Evolutionary conservation across 2,329 filamentous ascomycete genomes (phyloP).

Genomic region (Fusarium xylarioides): DNA sequence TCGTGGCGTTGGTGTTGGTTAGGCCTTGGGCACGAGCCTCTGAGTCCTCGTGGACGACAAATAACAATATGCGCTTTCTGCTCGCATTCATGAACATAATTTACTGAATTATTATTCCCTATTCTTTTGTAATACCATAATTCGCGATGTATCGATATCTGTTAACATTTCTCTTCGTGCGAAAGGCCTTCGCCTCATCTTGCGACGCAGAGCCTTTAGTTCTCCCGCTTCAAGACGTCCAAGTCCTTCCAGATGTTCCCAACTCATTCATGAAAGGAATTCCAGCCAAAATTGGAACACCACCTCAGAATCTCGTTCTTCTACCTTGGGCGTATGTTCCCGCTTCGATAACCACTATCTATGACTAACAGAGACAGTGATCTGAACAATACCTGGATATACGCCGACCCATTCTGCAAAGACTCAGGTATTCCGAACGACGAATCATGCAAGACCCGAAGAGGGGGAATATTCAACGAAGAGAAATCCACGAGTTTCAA

Average conservation of each 20-base stretch:
- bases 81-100: not conserved
- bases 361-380: slow-evolving; percentile 38
- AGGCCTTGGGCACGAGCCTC: not conserved
- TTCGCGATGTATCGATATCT: slow-evolving; percentile 11
- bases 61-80: not conserved
- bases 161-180: not conserved
- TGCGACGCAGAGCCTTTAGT: slow-evolving; percentile 24
- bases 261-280: slow-evolving; percentile 45
- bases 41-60: not conserved
- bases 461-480: slow-evolving; percentile 34
- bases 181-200: not conserved
- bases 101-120: not conserved
- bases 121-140: not conserved
- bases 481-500: slow-evolving; percentile 15
- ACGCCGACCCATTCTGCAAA: slow-evolving; percentile 44
- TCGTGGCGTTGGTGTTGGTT: not conserved
- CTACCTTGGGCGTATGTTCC: slow-evolving; percentile 46
- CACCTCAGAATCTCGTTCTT: slow-evolving; percentile 42
- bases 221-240: slow-evolving; percentile 33
- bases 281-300: slow-evolving; percentile 38
- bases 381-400: slow-evolving; percentile 49
- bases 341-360: too few species aligned
- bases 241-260: slow-evolving; percentile 34
- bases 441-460: slow-evolving; percentile 40
- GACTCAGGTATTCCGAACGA: slow-evolving; percentile 42